Evolutionary conservation across 2,329 filamentous ascomycete genomes (phyloP), one percentile per base, ranked within the genome.

Genomic region (Tricladium varicosporioides): DNA sequence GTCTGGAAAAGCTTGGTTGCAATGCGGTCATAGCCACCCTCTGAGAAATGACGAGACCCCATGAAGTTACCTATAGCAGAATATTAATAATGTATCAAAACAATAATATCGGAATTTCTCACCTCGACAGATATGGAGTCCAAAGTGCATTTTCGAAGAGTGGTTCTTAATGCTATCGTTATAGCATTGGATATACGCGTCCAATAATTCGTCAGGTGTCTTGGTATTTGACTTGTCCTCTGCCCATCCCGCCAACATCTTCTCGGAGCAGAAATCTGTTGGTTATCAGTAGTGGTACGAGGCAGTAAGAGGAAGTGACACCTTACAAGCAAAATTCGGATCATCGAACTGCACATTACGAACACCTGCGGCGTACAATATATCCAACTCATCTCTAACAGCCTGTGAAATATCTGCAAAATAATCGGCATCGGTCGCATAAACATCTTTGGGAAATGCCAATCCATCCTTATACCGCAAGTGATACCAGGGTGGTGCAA

Each of bases 111-210:
- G 31, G 3, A 36, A 3, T 5, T 7, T 33, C 16, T n/a, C 56
- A 61, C 80, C 81, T 33, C 81, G 80, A 79, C 89, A 92, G 51
- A 92, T 78, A 70, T 92, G 89, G 16, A 92, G 85, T 50, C 89
- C 89, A 7, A 89, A 80, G 72, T 91, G 88, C 77, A 92, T 83
- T 69, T 92, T 88, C 1, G 78, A 71, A 0, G 87, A 86, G 1
- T 84, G 76, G 66, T 82, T 81, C 67, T 77, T 76, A 67, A 90
- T 80, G 67, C 80, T 83, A 71, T 88, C 85, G 71, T 92, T 92
- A 78, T 92, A 92, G 63, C 89, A 83, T 61, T 81, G 77, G 71
- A 92, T 88, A 73, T 92, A 92, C 19, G 86, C 83, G 65, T 90
- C 86, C 15, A 92, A 81, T 44, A 90, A 82, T 65, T 88, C 83